Evolutionary conservation across 1,139 yeast genomes (phyloP), one percentile per base, ranked within the genome.

Genomic region (Candida albicans): DNA sequence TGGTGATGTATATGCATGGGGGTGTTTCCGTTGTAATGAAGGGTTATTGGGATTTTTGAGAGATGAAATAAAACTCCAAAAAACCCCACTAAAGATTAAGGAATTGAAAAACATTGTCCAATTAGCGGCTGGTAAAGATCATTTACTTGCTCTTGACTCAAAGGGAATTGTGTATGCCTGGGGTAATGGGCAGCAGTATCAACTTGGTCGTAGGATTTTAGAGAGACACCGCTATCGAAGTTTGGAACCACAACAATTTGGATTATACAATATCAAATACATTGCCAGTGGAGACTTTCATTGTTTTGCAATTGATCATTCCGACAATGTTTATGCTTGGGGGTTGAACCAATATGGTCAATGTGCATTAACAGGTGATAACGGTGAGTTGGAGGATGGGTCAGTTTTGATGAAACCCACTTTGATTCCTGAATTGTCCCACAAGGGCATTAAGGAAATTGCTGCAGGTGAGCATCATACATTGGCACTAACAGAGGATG

Each of bases 1-100:
- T 45, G 99, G 99, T 30, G 90, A 87, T 39, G 90, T 93, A 11
- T 93, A 86, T 65, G 96, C 98, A 0, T 93, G 99, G 98, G 99
- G 99, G 33, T 87, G 96, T 28, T 93, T 93, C 71, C 81, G 95
- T 56, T 86, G 87, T 69, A 90, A 84, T 53, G 99, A 93, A 65
- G 99, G 99, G 43, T 72, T 85, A 41, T 75, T 91, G 49, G 96
- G 96, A 2, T 93, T 88, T 65, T 79, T 81, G 51, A 81, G 83
- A 51, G 59, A 53, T 31, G 79, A 81, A 45, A 77, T 82, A 35
- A 67, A 74, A 49, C 65, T 82, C 39, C 98, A 93, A 65, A 70
- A 57, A 35, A 73, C 71, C 1, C 99, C 99, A 3, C 65, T 73
- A 52, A 81, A 79, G 54, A 76, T 93, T 34, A 70, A 74, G 1